phyloP scores from a whole-genome alignment of 1,284 basidiomycete species.

The Melanopsichium pennsylvanicum region DNA sequence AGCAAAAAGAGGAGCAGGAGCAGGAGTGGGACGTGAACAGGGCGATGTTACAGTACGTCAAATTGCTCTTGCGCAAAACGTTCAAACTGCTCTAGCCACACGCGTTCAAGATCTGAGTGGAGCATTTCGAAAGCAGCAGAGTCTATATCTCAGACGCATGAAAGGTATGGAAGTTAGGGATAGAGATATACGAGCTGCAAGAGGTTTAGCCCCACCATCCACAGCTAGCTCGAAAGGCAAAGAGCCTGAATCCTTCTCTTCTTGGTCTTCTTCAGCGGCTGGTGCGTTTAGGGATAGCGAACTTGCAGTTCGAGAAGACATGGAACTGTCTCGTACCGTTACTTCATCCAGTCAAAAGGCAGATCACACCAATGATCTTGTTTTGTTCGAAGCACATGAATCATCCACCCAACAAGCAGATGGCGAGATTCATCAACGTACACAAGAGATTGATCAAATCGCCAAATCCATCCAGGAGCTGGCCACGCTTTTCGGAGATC shows the following conservation, averaged over 20 bases:
- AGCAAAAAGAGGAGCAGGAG: too few species aligned
- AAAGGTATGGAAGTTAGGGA: slow-evolving; percentile 70
- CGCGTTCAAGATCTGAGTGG: slow-evolving; percentile 92
- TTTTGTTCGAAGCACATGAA: slow-evolving; percentile 22
- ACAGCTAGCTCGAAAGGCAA: background rate
- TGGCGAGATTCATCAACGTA: slow-evolving; percentile 53
- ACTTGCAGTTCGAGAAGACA: slow-evolving; percentile 56
- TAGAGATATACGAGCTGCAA: slow-evolving; percentile 41
- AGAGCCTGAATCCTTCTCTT: background rate
- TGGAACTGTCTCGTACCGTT: slow-evolving; percentile 44
- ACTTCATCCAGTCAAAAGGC: background rate
- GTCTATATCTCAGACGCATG: slow-evolving; percentile 89
- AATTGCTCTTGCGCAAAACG: slow-evolving; percentile 78
- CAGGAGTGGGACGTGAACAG: too few species aligned
- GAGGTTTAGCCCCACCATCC: slow-evolving; percentile 15
- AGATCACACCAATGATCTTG: slow-evolving; percentile 6
- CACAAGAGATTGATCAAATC: slow-evolving; percentile 85
- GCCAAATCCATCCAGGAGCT: slow-evolving; percentile 89
- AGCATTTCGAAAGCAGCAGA: slow-evolving; percentile 95
- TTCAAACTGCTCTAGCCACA: slow-evolving; percentile 93
- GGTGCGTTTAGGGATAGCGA: slow-evolving; percentile 43
- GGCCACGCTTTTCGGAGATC: slow-evolving; percentile 94
- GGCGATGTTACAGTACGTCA: slow-evolving; percentile 55
- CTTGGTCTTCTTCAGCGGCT: background rate
- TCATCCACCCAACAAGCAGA: slow-evolving; percentile 4